Percentiles rank a stretch among this genome's conserved stretches.
These are phyloP conservation scores for Elongisporangium undulatum DNA, from an alignment of 352 stramenopile species.

Conservation along the genomic window DNA sequence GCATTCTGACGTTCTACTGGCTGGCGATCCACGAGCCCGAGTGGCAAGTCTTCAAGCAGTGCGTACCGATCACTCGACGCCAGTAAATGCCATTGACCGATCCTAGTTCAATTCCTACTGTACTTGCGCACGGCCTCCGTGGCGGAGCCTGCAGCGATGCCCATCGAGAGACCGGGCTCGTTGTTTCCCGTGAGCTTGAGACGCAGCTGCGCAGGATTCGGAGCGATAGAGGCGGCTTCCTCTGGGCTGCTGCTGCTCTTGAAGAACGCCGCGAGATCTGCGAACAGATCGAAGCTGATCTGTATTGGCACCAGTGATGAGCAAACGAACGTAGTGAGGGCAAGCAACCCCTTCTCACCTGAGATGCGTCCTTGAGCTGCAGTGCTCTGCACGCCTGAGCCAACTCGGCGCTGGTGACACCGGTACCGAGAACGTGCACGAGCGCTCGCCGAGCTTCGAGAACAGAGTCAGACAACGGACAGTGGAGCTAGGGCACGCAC, in stretches of 20 bases:
- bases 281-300: conserved; percentile 64
- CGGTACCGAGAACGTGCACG: conserved; percentile 54
- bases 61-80: conserved; percentile 1
- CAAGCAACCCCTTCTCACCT: conserved; percentile 17
- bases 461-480: conserved; percentile 2
- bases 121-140: conserved; percentile 22
- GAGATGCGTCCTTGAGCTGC: conserved; percentile 27
- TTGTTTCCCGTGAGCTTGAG: conserved; percentile 6
- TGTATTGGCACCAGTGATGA: conserved; percentile 9
- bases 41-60: conserved; percentile 47
- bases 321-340: background rate
- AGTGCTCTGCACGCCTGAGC: conserved; percentile 20
- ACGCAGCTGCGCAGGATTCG: background rate
- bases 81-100: background rate
- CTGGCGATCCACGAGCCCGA: conserved; percentile 26
- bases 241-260: background rate
- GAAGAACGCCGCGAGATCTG: conserved; percentile 41
- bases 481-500: conserved; percentile 3
- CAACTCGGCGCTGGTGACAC: conserved; percentile 39
- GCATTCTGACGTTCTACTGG: conserved; percentile 36
- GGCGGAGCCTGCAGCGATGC: conserved; percentile 20
- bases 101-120: background rate
- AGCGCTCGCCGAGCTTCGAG: conserved; percentile 50
- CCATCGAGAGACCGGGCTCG: conserved; percentile 1
- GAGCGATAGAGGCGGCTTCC: background rate